Evolutionary conservation across 352 stramenopile species (phyloP).

Genomic region (Phytophthora meadii): DNA sequence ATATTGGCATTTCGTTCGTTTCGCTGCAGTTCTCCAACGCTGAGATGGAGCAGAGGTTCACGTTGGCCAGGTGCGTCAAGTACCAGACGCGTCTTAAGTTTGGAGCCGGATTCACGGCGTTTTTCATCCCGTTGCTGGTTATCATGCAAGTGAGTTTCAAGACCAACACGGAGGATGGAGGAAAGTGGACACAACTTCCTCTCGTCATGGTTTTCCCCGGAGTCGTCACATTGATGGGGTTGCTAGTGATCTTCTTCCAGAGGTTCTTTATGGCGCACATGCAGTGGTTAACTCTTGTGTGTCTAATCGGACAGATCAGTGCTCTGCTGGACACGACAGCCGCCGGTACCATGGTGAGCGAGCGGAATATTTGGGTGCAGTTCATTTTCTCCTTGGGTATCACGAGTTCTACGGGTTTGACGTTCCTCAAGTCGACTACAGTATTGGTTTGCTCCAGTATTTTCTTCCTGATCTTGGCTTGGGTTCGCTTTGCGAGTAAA

Average conservation of each 20-base stretch:
- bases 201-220: constrained; percentile 86
- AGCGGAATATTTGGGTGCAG: constrained; percentile 88
- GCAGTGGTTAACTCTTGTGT: constrained; percentile 62
- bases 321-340: constrained; percentile 79
- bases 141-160: constrained; percentile 90
- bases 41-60: constrained; percentile 75
- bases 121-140: constrained; percentile 86
- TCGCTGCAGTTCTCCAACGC: constrained; percentile 75
- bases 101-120: constrained; percentile 75
- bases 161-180: constrained; percentile 52
- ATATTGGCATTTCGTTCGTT: constrained; percentile 79
- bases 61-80: constrained; percentile 54
- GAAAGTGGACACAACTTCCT: constrained; percentile 74
- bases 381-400: constrained; percentile 89
- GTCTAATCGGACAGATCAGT: constrained; percentile 76
- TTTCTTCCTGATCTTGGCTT: constrained; percentile 83
- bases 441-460: constrained; percentile 67
- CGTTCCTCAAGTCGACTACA: constrained; percentile 69
- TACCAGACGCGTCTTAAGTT: constrained; percentile 82
- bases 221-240: constrained; percentile 77
- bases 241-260: constrained; percentile 73
- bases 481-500: constrained; percentile 57
- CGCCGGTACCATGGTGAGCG: constrained; percentile 73
- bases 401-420: constrained; percentile 80
- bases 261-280: constrained; percentile 66